Conservation (phyloP, 1,139 yeast genomes). For the Nakaseomyces kungkrabaensis region DNA sequence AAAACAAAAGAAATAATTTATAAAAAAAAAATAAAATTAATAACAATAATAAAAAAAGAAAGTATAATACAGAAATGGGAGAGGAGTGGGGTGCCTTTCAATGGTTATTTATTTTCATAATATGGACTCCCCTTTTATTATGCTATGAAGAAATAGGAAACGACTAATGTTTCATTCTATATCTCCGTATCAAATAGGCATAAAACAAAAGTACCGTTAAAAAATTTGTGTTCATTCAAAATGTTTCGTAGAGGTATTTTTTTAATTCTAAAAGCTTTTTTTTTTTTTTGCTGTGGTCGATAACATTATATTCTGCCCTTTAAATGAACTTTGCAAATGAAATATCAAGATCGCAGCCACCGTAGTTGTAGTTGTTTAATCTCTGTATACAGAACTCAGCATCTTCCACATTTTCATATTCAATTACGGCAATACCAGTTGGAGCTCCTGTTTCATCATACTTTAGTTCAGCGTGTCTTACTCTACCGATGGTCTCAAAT, state of each 20-base stretch:
- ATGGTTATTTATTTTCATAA: background rate
- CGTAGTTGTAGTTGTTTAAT: conserved; percentile 69
- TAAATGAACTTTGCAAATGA: conserved; percentile 39
- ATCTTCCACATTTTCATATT: conserved; percentile 54
- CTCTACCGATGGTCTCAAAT: conserved; percentile 77
- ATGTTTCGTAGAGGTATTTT: too few relatives aligned
- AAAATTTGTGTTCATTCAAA: background rate
- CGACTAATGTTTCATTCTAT: too few relatives aligned
- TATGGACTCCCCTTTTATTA: background rate
- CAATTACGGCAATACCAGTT: conserved; percentile 73
- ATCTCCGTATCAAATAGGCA: too few relatives aligned
- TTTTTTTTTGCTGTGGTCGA: background rate
- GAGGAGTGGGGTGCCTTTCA: background rate
- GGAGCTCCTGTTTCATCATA: conserved; percentile 56
- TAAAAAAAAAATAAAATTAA: background rate
- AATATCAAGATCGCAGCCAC: conserved; percentile 59
- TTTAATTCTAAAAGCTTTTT: background rate
- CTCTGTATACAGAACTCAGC: conserved; percentile 67
- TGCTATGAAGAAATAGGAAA: too few relatives aligned
- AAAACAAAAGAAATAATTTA: background rate
- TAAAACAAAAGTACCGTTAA: background rate
- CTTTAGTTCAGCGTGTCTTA: conserved; percentile 68
- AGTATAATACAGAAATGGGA: background rate
- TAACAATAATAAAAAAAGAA: background rate
- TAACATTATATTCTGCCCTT: background rate